Conservation (phyloP, 1,284 basidiomycete species). For the Ustilago trichophora region DNA sequence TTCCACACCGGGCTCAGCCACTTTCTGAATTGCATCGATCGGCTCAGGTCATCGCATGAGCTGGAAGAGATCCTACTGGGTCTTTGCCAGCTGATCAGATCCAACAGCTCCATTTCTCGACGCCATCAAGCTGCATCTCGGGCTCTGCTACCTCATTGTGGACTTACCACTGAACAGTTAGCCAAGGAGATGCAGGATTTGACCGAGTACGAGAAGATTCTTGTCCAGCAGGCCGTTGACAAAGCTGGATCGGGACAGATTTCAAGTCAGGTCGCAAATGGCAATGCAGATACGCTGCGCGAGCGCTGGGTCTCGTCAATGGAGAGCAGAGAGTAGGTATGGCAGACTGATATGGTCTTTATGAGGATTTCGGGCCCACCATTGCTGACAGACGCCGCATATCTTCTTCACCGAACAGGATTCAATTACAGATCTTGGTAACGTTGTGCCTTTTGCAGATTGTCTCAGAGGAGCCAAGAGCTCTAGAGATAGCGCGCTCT, state of each 20-base stretch:
- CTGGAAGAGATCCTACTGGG: constrained; percentile 18
- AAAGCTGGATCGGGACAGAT: not conserved
- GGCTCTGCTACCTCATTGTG: no score
- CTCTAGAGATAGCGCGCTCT: constrained; percentile 23
- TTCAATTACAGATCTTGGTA: constrained; percentile 44
- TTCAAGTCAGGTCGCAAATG: not conserved
- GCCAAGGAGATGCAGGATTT: not conserved
- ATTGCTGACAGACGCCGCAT: no score
- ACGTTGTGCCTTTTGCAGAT: constrained; percentile 34
- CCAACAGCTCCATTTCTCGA: constrained; percentile 18
- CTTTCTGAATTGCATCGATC: constrained; percentile 35
- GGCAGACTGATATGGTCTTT: no score
- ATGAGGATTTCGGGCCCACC: no score
- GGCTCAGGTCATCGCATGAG: constrained; percentile 10
- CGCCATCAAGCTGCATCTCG: constrained; percentile 9
- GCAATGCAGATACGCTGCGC: constrained; percentile 1
- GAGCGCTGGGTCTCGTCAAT: constrained; percentile 28
- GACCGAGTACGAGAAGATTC: constrained; percentile 13
- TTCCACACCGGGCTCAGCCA: constrained; percentile 31
- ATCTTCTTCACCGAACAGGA: constrained; percentile 15
- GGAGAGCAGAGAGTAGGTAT: constrained; percentile 47
- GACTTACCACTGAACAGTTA: no score
- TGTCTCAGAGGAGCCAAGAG: constrained; percentile 35
- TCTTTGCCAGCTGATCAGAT: constrained; percentile 25
- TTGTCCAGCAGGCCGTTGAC: constrained; percentile 5